Evolutionary conservation across 306 rosid genomes (phyloP), one percentile per base, ranked within the genome.

Genomic region (Leucaena leucocephala): DNA sequence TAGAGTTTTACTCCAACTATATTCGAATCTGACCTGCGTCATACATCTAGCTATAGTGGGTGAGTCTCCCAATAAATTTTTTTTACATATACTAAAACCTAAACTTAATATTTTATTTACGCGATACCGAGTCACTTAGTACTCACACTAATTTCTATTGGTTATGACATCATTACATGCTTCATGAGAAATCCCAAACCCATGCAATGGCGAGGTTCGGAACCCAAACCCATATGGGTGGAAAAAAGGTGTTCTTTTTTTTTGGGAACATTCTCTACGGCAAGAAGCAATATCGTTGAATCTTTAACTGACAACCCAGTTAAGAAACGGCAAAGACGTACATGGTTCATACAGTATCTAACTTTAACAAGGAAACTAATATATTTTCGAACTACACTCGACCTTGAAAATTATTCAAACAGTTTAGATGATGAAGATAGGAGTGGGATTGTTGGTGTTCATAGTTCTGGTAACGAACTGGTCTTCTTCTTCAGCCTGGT

Each of bases 401-500:
- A 34, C 16, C 7, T 21, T 14, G 16, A 36, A 35, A 43, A 69
- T 63, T 43, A 38, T 55, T 39, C 78, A 16, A 8, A 72, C 80
- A 5, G 39, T 17, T 36, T 13, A 50, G 48, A 69, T 14, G 35
- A 87, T 72, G 87, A 70, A 82, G 65, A 43, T 55, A 42, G 48
- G 66, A 61, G 54, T 73, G 69, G 82, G 81, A 4, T 50, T 54
- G n/a, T 59, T 85, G 48, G 66, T 63, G 49, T 8, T 89, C 46
- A 58, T 64, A 67, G 68, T 83, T 74, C 48, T 86, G 83, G 74
- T 83, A 68, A 79, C 77, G 75, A 39, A 73, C 43, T 75, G 87
- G 66, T 80, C 76, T 35, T 19, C 39, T 71, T 89, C 91, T 38
- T 90, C 93, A 49, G 91, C 96, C 86, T 87, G 92, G 81, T 90